Evolutionary conservation across 2,329 filamentous ascomycete genomes (phyloP), one percentile per base, ranked within the genome.

Genomic region (Sclerotiophoma versabilis): DNA sequence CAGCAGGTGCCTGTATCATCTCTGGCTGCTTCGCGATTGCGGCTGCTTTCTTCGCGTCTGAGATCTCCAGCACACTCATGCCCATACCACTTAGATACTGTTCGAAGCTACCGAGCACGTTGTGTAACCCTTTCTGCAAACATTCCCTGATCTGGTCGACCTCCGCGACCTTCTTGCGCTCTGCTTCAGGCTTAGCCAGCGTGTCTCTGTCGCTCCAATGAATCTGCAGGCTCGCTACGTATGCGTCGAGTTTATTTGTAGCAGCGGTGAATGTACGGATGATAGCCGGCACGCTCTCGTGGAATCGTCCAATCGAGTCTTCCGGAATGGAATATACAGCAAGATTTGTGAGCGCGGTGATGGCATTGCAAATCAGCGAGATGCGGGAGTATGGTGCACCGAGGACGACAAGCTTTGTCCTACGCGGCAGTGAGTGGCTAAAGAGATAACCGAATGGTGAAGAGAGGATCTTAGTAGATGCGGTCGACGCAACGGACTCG

Each of bases 241-340:
- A 92, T 1, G 71, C 76, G 66, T 96, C 88, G 3, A 96, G 78
- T 61, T 86, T 86, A 49, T 79, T 82, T 50, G 92, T 87, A 0
- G 90, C 86, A 0, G 73, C 64, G 0, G 91, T 93, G 57, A 96
- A 84, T 1, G 86, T 85, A 39, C 88, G 84, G 44, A 97, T 85
- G 51, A 96, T 87, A 42, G 77, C 77, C 1, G 90, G 85, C 2
- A 98, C 86, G 60, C 95, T 90, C 36, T 87, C 82, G 62, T 96
- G 89, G n/a, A 96, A 93, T 63, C 91, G 90, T 12, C 93, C 93
- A 69, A 87, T 95, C 39, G 83, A 83, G 71, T 98, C 93, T 74
- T 98, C 93, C 3, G 80, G 79, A 48, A 97, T 76, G 73, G 90
- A 93, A 58, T 84, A 84, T 4, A 91, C 83, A 0, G 90, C 84